These are phyloP conservation scores for Chaetothyriales sp. DNA, from an alignment of 2,329 filamentous ascomycete species.

Conservation along the genomic window DNA sequence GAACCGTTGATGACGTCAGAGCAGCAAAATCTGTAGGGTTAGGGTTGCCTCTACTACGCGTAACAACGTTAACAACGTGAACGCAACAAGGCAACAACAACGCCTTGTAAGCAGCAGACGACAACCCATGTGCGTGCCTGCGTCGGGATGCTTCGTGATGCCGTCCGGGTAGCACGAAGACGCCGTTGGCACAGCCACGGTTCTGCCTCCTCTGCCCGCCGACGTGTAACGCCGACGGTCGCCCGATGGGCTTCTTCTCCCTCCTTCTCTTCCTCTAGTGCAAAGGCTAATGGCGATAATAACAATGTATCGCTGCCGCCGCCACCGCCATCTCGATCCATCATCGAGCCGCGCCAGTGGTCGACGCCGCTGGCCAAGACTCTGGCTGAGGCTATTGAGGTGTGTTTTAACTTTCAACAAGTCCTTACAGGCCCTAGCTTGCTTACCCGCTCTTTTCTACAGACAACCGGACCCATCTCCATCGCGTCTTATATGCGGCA, in stretches of 20 bases:
- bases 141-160: neutral
- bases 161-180: neutral
- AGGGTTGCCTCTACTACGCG: neutral
- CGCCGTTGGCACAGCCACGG: too few species aligned
- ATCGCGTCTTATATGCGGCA: slow-evolving; percentile 96
- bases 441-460: slow-evolving; percentile 1
- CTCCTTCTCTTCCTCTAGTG: neutral
- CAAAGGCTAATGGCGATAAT: neutral
- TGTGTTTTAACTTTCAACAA: slow-evolving; percentile 28
- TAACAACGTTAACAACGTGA: too few species aligned
- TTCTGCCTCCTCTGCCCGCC: too few species aligned
- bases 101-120: too few species aligned
- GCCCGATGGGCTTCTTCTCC: neutral
- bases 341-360: slow-evolving; percentile 48
- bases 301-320: slow-evolving; percentile 6
- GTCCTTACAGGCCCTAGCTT: neutral
- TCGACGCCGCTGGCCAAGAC: slow-evolving; percentile 85
- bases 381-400: slow-evolving; percentile 73
- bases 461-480: slow-evolving; percentile 80
- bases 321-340: slow-evolving; percentile 1
- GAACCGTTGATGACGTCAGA: neutral
- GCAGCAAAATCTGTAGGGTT: neutral
- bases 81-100: too few species aligned
- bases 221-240: neutral
- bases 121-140: neutral